phyloP scores from a whole-genome alignment of 306 rosid species.

The Vigna hirtella region DNA sequence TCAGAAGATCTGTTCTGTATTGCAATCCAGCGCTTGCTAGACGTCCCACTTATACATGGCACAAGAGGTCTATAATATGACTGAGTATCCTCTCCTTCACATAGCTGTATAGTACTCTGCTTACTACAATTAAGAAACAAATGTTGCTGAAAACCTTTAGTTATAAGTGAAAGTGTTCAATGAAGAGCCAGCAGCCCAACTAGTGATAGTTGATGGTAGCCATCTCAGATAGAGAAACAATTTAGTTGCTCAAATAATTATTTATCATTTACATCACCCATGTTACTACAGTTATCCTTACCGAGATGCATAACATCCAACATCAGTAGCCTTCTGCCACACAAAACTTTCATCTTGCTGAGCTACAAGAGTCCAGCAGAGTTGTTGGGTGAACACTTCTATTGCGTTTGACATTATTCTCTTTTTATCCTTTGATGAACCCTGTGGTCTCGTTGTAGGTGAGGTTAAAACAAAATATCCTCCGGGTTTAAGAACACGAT shows the following conservation, averaged over 20 bases:
- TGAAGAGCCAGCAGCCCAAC: constrained; percentile 41
- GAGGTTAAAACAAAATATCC: constrained; percentile 96
- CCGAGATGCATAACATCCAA: constrained; percentile 82
- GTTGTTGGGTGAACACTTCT: constrained; percentile 71
- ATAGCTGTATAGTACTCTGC: constrained; percentile 67
- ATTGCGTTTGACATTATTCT: constrained; percentile 61
- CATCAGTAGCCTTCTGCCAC: constrained; percentile 90
- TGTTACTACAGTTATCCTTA: constrained; percentile 51
- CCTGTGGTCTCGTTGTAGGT: constrained; percentile 69
- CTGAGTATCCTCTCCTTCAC: constrained; percentile 68
- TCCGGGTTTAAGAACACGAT: constrained; percentile 97
- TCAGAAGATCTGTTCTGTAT: constrained; percentile 82
- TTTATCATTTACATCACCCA: constrained; percentile 17
- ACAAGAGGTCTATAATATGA: constrained; percentile 82
- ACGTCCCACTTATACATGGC: constrained; percentile 86
- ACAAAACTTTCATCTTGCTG: constrained; percentile 91
- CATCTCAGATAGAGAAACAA: constrained; percentile 34
- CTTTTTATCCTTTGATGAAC: constrained; percentile 66
- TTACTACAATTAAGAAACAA: constrained; percentile 60
- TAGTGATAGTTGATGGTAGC: constrained; percentile 28
- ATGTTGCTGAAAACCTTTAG: constrained; percentile 30
- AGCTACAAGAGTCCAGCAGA: constrained; percentile 93
- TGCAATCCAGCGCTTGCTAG: constrained; percentile 86
- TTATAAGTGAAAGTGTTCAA: constrained; percentile 41
- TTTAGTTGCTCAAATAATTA: constrained; percentile 15